Evolutionary conservation across 306 rosid species (phyloP).

Genomic region (Sesbania bispinosa): DNA sequence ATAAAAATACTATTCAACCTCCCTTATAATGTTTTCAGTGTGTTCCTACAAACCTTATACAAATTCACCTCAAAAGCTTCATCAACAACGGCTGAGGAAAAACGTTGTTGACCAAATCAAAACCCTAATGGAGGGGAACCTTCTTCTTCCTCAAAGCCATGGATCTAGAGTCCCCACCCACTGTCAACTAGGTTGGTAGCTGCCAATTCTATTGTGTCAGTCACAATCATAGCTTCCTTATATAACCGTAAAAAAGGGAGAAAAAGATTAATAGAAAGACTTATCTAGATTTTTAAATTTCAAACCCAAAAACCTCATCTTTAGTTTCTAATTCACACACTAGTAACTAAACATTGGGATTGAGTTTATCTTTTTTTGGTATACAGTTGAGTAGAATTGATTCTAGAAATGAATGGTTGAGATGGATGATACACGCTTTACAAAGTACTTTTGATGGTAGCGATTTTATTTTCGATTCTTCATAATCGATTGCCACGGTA

Average conservation of each 20-base stretch:
- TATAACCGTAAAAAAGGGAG: background rate
- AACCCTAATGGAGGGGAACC: background rate
- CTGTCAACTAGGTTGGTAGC: background rate
- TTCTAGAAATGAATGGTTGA: no score
- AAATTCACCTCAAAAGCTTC: background rate
- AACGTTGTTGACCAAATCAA: background rate
- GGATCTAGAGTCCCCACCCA: background rate
- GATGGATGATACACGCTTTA: no score
- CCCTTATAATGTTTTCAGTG: no score
- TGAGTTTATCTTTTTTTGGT: no score
- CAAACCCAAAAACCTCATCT: constrained; percentile 1
- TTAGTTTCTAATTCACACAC: background rate
- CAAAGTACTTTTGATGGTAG: no score
- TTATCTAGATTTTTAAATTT: background rate
- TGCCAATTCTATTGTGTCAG: background rate
- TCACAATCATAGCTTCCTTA: background rate
- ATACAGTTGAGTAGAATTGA: no score
- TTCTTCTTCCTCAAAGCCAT: background rate
- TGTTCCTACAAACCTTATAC: background rate
- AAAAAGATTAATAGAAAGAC: background rate
- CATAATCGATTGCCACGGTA: no score
- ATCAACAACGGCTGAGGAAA: background rate
- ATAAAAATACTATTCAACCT: no score
- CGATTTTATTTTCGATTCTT: no score
- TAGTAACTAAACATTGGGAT: constrained; percentile 9